Conservation (phyloP, 1,284 basidiomycete genomes). For the Apiotrichum sp. region DNA sequence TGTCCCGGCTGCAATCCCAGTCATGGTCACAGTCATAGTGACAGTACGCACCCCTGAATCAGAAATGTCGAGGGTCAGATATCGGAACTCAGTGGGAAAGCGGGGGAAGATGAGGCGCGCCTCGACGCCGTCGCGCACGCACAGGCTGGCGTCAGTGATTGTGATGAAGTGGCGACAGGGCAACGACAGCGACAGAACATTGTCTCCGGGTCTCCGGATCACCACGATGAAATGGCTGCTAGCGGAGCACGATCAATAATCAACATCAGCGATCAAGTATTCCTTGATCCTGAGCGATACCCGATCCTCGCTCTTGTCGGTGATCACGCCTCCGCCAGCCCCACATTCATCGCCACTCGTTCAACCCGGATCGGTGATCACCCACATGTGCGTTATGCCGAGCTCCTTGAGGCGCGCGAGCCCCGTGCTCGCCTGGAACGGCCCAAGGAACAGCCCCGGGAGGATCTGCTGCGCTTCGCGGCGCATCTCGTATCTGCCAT, state of each 20-base stretch:
- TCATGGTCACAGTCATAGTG: background rate
- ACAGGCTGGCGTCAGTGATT: conserved; percentile 55
- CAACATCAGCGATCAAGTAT: too few species aligned
- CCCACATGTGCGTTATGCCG: conserved; percentile 80
- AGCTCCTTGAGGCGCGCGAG: conserved; percentile 60
- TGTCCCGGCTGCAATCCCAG: too few species aligned
- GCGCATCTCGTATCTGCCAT: conserved; percentile 81
- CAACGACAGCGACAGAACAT: too few species aligned
- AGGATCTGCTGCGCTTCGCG: conserved; percentile 87
- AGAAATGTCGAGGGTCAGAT: conserved; percentile 77
- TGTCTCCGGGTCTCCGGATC: too few species aligned
- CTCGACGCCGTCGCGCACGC: conserved; percentile 78
- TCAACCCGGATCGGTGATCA: conserved; percentile 6
- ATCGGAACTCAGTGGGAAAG: conserved; percentile 71
- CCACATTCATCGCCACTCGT: too few species aligned
- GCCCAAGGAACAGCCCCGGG: conserved; percentile 74
- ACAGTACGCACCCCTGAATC: conserved; percentile 62
- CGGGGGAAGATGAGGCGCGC: conserved; percentile 79
- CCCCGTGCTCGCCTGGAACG: conserved; percentile 79
- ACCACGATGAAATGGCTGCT: too few species aligned
- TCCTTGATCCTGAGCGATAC: too few species aligned
- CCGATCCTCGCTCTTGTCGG: too few species aligned
- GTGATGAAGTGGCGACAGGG: background rate
- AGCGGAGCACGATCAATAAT: too few species aligned
- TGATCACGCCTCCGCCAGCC: too few species aligned